phyloP scores from a whole-genome alignment of 2,329 filamentous ascomycete genomes.

The Talaromyces verruculosus region DNA sequence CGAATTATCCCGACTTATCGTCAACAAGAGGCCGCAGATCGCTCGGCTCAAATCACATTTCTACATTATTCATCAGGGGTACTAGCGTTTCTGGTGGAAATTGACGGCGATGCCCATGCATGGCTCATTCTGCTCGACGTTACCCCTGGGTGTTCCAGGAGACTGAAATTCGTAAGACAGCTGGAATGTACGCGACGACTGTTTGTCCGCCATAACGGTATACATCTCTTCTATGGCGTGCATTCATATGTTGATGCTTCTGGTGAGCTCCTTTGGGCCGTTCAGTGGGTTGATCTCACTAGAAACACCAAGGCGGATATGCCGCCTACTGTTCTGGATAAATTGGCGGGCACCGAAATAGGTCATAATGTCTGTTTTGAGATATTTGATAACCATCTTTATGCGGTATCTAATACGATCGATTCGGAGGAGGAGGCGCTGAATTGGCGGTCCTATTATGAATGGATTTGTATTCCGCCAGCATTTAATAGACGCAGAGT shows the following conservation, averaged over 20 bases:
- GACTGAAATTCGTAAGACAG: conserved; percentile 44
- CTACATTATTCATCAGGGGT: conserved; percentile 60
- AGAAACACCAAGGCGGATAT: conserved; percentile 40
- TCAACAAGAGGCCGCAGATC: conserved; percentile 29
- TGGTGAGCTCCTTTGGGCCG: conserved; percentile 62
- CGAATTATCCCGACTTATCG: conserved; percentile 37
- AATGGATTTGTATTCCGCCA: conserved; percentile 64
- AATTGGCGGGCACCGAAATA: conserved; percentile 64
- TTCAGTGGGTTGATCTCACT: conserved; percentile 55
- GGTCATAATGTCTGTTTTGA: conserved; percentile 71
- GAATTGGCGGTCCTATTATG: conserved; percentile 69
- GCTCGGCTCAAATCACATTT: conserved; percentile 52
- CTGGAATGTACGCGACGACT: conserved; percentile 56
- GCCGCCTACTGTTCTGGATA: conserved; percentile 53
- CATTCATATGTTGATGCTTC: conserved; percentile 56
- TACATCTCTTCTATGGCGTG: conserved; percentile 66
- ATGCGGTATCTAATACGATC: conserved; percentile 67
- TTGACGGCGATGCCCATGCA: conserved; percentile 39
- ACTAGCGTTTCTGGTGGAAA: conserved; percentile 58
- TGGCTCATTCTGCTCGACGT: conserved; percentile 58
- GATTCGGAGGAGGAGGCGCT: conserved; percentile 62
- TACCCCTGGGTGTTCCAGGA: conserved; percentile 27
- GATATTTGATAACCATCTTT: conserved; percentile 65
- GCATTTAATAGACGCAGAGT: conserved; percentile 42
- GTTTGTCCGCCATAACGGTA: conserved; percentile 65